Conservation (phyloP, 129 eudicot genomes). For the Apium graveolens region DNA sequence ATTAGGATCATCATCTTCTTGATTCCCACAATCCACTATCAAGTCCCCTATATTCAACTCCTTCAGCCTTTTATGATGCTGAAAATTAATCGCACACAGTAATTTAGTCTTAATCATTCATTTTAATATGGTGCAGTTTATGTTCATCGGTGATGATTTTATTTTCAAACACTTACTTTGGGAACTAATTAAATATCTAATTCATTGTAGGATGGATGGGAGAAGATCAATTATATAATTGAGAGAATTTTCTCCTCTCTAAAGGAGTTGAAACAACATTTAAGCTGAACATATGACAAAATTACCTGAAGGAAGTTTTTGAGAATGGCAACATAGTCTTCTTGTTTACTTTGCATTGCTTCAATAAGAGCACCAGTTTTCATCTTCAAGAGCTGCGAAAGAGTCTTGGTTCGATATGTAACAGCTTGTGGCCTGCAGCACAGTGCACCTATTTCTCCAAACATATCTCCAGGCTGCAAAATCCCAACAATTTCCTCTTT, state of each 20-base stretch:
- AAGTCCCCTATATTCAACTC: conserved; percentile 56
- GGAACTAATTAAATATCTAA: background rate
- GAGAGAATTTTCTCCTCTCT: background rate
- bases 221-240: background rate
- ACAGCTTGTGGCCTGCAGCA: conserved; percentile 69
- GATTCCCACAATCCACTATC: conserved; percentile 52
- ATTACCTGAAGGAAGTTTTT: conserved; percentile 77
- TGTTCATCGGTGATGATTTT: background rate
- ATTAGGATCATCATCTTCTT: conserved; percentile 60
- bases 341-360: conserved; percentile 68
- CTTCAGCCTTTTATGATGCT: conserved; percentile 79
- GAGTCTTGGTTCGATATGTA: conserved; percentile 78
- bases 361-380: conserved; percentile 61
- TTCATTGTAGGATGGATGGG: background rate
- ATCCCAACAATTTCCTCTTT: conserved; percentile 52
- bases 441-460: conserved; percentile 88
- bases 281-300: conserved; percentile 7
- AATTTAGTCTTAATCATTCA: background rate
- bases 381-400: conserved; percentile 67
- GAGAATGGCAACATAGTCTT: conserved; percentile 64
- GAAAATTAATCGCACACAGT: background rate
- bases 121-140: background rate
- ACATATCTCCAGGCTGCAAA: conserved; percentile 52
- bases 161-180: background rate
- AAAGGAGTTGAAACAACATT: background rate